phyloP scores from a whole-genome alignment of 2,329 filamentous ascomycete genomes.

The Epichloe gansuensis region DNA sequence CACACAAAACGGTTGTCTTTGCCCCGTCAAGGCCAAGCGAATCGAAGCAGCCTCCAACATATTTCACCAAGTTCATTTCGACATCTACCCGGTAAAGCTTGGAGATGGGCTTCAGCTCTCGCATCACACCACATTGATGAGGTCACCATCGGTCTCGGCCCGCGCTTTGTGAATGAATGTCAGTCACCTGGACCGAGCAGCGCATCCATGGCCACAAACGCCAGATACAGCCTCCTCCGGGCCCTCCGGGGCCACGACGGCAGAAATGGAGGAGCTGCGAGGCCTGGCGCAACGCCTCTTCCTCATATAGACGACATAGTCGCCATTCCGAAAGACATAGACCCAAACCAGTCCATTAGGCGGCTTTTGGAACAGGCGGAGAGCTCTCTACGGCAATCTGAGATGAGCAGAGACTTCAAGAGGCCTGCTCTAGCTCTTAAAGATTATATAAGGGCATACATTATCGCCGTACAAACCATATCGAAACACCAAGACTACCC shows the following conservation, averaged over 20 bases:
- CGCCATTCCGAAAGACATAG: slow-evolving; percentile 32
- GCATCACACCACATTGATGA: slow-evolving; percentile 3
- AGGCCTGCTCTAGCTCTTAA: slow-evolving; percentile 65
- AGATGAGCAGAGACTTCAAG: slow-evolving; percentile 49
- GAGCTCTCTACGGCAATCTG: slow-evolving; percentile 44
- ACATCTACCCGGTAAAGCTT: neutral
- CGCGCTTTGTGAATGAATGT: slow-evolving; percentile 2
- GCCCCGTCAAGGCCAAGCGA: neutral
- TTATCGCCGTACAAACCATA: slow-evolving; percentile 66
- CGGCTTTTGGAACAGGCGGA: slow-evolving; percentile 43
- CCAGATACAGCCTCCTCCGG: slow-evolving; percentile 15
- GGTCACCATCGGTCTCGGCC: neutral
- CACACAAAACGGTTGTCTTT: neutral
- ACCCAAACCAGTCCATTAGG: slow-evolving; percentile 37
- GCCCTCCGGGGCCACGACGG: slow-evolving; percentile 15
- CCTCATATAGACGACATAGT: slow-evolving; percentile 44
- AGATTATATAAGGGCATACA: slow-evolving; percentile 72
- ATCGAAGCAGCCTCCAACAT: neutral
- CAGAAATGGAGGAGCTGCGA: slow-evolving; percentile 15
- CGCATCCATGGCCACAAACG: slow-evolving; percentile 19
- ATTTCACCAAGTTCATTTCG: neutral
- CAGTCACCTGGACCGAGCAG: slow-evolving; percentile 1
- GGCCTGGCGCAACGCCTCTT: slow-evolving; percentile 23
- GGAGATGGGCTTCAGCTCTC: neutral
- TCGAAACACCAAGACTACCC: slow-evolving; percentile 66